Conservation (phyloP, 306 rosid genomes). For the Corylus avellana region DNA sequence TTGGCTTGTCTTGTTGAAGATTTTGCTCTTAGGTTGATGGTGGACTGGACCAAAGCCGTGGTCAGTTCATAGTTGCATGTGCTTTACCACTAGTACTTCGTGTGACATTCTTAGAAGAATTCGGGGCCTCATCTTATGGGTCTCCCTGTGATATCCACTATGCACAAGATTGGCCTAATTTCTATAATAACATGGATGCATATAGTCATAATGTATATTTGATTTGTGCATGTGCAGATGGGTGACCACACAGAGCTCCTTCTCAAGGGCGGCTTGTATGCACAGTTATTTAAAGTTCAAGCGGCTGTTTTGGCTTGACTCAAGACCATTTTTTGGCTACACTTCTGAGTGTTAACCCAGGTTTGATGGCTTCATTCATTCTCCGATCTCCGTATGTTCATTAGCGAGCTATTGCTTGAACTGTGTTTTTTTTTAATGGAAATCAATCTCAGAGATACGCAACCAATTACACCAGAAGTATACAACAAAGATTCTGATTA, state of each 20-base stretch:
- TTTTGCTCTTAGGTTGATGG: neutral
- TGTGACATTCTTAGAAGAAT: neutral
- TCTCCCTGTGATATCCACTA: neutral
- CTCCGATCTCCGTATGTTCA: neutral
- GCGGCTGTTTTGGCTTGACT: constrained; percentile 27
- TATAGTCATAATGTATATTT: neutral
- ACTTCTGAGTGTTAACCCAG: neutral
- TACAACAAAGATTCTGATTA: no score
- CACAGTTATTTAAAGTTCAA: constrained; percentile 33
- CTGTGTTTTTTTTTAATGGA: neutral
- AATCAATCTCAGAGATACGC: no score
- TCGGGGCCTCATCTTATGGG: neutral
- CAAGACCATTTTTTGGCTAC: neutral
- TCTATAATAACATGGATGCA: neutral
- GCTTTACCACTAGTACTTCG: neutral
- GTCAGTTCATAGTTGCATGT: neutral
- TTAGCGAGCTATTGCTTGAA: neutral
- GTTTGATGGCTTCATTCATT: neutral
- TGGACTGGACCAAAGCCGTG: neutral
- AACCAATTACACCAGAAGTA: no score
- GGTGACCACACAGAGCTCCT: constrained; percentile 46
- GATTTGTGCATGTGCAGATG: constrained; percentile 24
- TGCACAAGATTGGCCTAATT: neutral
- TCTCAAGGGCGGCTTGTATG: constrained; percentile 29
- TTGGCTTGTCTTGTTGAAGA: neutral